Evolutionary conservation across 192 early-diverging fungal genomes (phyloP).

Genomic region (Coemansia sp.): DNA sequence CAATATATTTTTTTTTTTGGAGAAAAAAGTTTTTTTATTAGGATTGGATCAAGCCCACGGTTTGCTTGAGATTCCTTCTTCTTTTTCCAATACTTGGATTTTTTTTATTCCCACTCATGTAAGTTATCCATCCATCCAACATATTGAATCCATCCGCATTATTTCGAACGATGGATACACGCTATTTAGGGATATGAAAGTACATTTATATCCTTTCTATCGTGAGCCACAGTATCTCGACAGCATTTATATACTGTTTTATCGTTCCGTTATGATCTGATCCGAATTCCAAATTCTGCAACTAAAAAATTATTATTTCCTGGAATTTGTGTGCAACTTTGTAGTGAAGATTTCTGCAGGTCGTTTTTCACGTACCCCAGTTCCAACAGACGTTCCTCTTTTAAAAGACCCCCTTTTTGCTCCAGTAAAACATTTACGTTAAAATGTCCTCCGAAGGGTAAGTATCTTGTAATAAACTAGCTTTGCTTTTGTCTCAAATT

Average conservation of each 20-base stretch:
- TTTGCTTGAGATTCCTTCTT: slow-evolving; percentile 1
- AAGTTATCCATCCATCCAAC: slow-evolving; percentile 9
- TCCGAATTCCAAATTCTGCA: slow-evolving; percentile 5
- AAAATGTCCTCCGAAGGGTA: slow-evolving; percentile 59
- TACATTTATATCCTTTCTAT: background rate
- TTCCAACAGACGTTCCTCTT: background rate
- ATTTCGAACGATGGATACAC: slow-evolving; percentile 13
- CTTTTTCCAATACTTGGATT: slow-evolving; percentile 12
- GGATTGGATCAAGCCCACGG: background rate
- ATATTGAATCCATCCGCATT: background rate
- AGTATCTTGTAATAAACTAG: slow-evolving; percentile 12
- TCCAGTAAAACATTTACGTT: slow-evolving; percentile 11
- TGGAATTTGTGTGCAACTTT: no score
- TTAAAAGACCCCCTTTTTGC: slow-evolving; percentile 10
- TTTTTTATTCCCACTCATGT: slow-evolving; percentile 38
- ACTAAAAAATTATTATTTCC: no score
- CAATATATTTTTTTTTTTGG: background rate
- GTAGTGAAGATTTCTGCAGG: slow-evolving; percentile 58
- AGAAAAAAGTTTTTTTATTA: background rate
- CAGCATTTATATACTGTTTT: no score
- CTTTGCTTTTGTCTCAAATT: slow-evolving; percentile 22
- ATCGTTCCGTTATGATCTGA: no score
- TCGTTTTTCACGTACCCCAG: slow-evolving; percentile 40
- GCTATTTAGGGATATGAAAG: no score
- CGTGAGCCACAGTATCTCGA: no score